Evolutionary conservation across 169 alveolate species (phyloP), one percentile per base, ranked within the genome.

Genomic region (Toxoplasma gondii): DNA sequence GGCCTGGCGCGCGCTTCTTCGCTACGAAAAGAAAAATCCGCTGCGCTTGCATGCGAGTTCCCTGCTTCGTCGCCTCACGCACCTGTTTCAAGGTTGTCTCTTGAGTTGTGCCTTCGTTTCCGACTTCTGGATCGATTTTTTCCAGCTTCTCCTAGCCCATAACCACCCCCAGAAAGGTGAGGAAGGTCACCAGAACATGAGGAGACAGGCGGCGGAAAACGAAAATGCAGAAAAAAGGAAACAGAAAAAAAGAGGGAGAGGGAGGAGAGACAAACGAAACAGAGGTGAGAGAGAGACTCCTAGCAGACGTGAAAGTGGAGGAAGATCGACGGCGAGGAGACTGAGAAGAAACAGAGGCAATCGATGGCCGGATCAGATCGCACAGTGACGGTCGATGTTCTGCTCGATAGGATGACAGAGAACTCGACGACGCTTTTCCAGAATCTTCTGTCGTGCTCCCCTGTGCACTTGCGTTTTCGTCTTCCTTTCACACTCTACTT

Each of bases 131-230:
- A 12, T 38, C n/a, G 94, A 81, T 0, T 81, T 83, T 41, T 92
- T 74, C 27, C 94, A 92, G 67, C 45, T 92, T 41, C 91, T 92
- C n/a, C 94, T 92, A 44, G 91, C 94, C n/a, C 91, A 92, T 49
- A 78, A 92, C 38, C 86, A 67, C 36, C 91, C 74, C 34, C 69
- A 53, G n/a, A 74, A 49, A 92, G 94, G 94, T 92, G 80, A 4
- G 58, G 58, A 4, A 12, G 4, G 58, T 49, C 58, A 7, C 12
- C 58, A 49, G 58, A 49, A 49, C 58, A 49, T 12, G 12, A 4
- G 58, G 58, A 49, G 12, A 49, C 53, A 39, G 53, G 10, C n/a
- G 22, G 22, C 41, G 10, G n/a, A 31, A 34, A 69, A 34, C 82
- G 22, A 17, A 69, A 69, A 27, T 2, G 41, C 4, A 31, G 19